Base-by-base conservation (phyloP, 2,329 filamentous ascomycete genomes). In the Dactylellina drechsleri region DNA sequence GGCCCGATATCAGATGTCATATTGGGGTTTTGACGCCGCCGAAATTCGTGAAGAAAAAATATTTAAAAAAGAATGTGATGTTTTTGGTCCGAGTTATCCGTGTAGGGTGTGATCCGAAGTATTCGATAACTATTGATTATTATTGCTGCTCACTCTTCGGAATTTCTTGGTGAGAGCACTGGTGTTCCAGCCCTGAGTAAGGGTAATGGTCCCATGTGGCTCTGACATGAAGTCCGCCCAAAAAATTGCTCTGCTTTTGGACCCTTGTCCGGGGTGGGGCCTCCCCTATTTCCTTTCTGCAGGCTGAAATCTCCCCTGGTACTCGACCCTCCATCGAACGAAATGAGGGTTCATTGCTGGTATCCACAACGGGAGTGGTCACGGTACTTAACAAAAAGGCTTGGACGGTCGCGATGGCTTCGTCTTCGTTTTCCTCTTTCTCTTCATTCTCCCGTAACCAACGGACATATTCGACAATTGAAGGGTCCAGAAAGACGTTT, bases 321-420 rank as follows among this genome's bases (percentile, higher is more conserved):
- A 40, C 16, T 31, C 20, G 23, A 16, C 61, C 56, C 52, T 36
- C 31, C 18, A 28, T 59, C 36, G 53, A 50, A 43, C 57, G 70
- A 74, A 74, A 74, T 74, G 70, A 74, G 62, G 43, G 26, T 41
- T 23, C 57, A 60, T 68, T 47, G 50, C 26, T 40, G 61, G 16
- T 2, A 47, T 28, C 52, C 41, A 47, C 23, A 18, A 47, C 36
- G 52, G 50, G n/a, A 50, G 53, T 36, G 13, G 26, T 41, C 40
- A 58, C 43, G 56, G 71, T 75, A 75, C 71, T 75, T 75, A 75
- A 75, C 71, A 60, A 75, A 68, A 67, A 60, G 71, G 64, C 64
- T 68, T 75, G 64, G 64, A 75, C 62, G 41, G 50, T 53, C 52
- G 57, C 58, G 57, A 67, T 67, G 50, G 43, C 62, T 74, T 67